Percentiles rank a stretch among this genome's conserved stretches.
phyloP scores from a whole-genome alignment of 345 rosid genomes.

The Kandelia obovata region DNA sequence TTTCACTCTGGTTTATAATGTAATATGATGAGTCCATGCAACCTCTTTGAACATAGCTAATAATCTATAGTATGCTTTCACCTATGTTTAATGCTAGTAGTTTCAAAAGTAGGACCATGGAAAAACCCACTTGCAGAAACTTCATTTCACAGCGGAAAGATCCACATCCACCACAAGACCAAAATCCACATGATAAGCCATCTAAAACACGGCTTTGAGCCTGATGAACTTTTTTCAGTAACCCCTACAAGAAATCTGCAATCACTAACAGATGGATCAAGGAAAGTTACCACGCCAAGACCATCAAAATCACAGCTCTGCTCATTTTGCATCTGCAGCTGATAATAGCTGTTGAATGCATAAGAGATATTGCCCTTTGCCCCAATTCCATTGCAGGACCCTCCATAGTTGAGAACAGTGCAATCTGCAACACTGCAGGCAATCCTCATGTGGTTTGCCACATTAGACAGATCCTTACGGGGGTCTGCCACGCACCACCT shows the following conservation, averaged over 20 bases:
- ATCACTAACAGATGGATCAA: slow-evolving; percentile 81
- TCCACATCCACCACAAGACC: slow-evolving; percentile 27
- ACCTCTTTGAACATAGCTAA: slow-evolving; percentile 21
- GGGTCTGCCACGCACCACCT: slow-evolving; percentile 97
- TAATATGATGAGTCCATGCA: slow-evolving; percentile 13
- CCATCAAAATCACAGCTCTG: slow-evolving; percentile 88
- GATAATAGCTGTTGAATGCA: slow-evolving; percentile 96
- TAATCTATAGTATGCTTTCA: slow-evolving; percentile 22
- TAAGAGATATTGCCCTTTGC: slow-evolving; percentile 82
- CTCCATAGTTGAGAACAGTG: slow-evolving; percentile 80
- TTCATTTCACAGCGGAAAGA: slow-evolving; percentile 31
- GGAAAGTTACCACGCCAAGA: slow-evolving; percentile 75
- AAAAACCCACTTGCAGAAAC: slow-evolving; percentile 28
- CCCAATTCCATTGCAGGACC: slow-evolving; percentile 85
- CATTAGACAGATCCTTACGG: slow-evolving; percentile 52
- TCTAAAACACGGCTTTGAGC: slow-evolving; percentile 22
- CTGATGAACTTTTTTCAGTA: slow-evolving; percentile 48
- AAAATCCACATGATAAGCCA: slow-evolving; percentile 33
- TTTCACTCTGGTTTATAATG: slow-evolving; percentile 3
- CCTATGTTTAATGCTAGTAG: slow-evolving; percentile 18
- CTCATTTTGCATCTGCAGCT: slow-evolving; percentile 71
- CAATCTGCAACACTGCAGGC: slow-evolving; percentile 89
- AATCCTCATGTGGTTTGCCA: slow-evolving; percentile 59
- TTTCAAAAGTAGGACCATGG: slow-evolving; percentile 30
- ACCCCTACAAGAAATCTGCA: slow-evolving; percentile 94